A percentile compares a stretch with the other conserved stretches of the same genome.
Evolutionary conservation across 148 eudicot species (phyloP).

Genomic region (Euryodendron excelsum): DNA sequence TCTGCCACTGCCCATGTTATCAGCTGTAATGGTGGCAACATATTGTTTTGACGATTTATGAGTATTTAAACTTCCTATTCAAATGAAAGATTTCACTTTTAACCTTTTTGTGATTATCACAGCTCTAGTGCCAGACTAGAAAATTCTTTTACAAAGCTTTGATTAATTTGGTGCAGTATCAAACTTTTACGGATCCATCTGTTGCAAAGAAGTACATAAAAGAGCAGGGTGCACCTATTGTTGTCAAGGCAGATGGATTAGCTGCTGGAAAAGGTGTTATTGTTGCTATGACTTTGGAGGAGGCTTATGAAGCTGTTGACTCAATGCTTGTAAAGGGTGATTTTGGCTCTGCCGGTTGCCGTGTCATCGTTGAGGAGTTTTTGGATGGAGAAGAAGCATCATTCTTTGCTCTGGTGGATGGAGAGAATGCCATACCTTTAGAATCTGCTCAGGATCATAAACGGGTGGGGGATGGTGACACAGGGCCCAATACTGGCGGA

Average conservation of each 20-base stretch:
- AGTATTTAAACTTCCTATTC: too few relatives aligned
- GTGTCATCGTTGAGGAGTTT: slow-evolving; percentile 77
- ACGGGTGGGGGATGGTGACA: slow-evolving; percentile 87
- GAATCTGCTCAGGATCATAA: slow-evolving; percentile 98
- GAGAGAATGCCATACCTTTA: slow-evolving; percentile 74
- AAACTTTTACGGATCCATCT: slow-evolving; percentile 67
- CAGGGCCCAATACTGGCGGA: slow-evolving; percentile 91
- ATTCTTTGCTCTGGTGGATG: slow-evolving; percentile 91
- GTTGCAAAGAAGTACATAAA: slow-evolving; percentile 74
- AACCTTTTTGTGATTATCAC: too few relatives aligned
- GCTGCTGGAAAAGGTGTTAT: slow-evolving; percentile 95
- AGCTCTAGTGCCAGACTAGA: too few relatives aligned
- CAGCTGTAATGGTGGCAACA: too few relatives aligned
- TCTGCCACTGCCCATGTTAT: too few relatives aligned
- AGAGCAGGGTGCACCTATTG: slow-evolving; percentile 86
- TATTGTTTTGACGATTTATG: too few relatives aligned
- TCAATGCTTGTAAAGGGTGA: slow-evolving; percentile 66
- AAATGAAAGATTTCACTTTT: too few relatives aligned
- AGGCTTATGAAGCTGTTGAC: slow-evolving; percentile 82
- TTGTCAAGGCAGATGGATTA: slow-evolving; percentile 81
- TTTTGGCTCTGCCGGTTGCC: slow-evolving; percentile 80
- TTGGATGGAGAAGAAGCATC: slow-evolving; percentile 93
- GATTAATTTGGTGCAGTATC: slow-evolving; percentile 56
- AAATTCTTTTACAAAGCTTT: background rate
- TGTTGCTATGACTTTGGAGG: slow-evolving; percentile 76